phyloP scores from a whole-genome alignment of 83 land plant species.

The Thuja plicata region DNA sequence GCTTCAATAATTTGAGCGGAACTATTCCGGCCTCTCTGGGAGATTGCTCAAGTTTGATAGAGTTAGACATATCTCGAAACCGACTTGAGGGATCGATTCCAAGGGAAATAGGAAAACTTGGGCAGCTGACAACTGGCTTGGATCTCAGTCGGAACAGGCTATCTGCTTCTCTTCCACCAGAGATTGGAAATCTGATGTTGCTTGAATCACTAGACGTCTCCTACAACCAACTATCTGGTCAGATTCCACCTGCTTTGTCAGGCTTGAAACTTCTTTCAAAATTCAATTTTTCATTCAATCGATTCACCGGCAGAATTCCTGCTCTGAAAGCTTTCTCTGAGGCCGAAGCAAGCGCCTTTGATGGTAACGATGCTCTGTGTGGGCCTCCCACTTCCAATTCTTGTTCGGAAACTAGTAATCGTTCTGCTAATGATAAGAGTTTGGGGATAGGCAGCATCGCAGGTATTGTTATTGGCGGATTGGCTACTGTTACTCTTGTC shows the following conservation, averaged over 20 bases:
- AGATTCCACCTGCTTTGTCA: constrained; percentile 25
- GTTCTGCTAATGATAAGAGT: neutral
- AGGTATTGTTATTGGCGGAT: neutral
- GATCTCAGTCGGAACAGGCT: constrained; percentile 56
- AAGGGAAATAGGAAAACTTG: constrained; percentile 13
- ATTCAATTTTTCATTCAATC: constrained; percentile 58
- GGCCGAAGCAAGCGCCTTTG: constrained; percentile 26
- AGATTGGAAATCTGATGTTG: constrained; percentile 23
- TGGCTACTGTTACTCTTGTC: neutral
- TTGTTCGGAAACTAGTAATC: neutral
- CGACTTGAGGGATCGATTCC: constrained; percentile 16
- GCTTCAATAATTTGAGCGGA: neutral
- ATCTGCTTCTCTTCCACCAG: constrained; percentile 48
- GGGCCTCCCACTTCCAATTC: constrained; percentile 27
- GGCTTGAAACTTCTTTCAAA: constrained; percentile 16
- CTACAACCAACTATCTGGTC: constrained; percentile 41
- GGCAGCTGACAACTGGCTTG: constrained; percentile 6
- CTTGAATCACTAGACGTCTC: constrained; percentile 22
- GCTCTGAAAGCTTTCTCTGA: constrained; percentile 19
- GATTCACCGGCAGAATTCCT: constrained; percentile 51
- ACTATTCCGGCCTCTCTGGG: constrained; percentile 12
- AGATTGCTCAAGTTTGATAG: neutral
- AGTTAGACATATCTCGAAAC: constrained; percentile 19
- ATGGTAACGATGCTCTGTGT: constrained; percentile 62
- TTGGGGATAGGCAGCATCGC: neutral